Evolutionary conservation across 2,329 filamentous ascomycete species (phyloP).

Genomic region (Zymoseptoria ardabiliae): DNA sequence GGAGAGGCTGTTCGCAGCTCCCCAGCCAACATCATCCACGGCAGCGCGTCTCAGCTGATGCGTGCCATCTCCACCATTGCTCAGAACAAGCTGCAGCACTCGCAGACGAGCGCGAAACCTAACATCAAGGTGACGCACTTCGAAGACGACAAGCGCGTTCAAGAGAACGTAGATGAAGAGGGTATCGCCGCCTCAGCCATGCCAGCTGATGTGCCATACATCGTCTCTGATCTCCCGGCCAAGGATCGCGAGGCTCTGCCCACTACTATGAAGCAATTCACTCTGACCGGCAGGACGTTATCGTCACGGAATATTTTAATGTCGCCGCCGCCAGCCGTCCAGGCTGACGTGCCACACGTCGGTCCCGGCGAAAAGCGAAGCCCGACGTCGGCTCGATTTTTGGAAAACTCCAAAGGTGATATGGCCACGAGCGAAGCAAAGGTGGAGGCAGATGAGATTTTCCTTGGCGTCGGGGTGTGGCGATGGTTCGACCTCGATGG

Average conservation of each 20-base stretch:
- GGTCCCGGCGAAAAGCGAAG: not conserved
- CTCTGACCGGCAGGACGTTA: slow-evolving; percentile 54
- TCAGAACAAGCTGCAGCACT: no score
- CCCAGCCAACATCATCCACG: no score
- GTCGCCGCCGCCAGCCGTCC: slow-evolving; percentile 23
- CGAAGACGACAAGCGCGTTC: slow-evolving; percentile 24
- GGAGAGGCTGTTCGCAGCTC: no score
- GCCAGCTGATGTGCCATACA: slow-evolving; percentile 12
- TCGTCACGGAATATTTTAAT: no score
- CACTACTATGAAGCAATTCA: slow-evolving; percentile 61
- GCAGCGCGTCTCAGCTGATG: no score
- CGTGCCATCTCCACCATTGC: no score
- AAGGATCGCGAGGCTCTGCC: slow-evolving; percentile 47
- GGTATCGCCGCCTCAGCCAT: no score
- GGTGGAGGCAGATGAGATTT: no score
- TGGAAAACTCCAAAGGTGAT: no score
- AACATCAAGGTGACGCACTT: slow-evolving; percentile 29
- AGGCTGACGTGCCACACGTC: slow-evolving; percentile 25
- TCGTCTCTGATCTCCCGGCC: slow-evolving; percentile 25
- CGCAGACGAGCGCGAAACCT: slow-evolving; percentile 11
- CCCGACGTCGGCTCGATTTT: not conserved
- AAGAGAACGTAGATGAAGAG: slow-evolving; percentile 10
- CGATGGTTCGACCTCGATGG: not conserved
- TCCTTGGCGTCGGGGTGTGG: no score
- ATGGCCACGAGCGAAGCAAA: no score